phyloP scores from a whole-genome alignment of 2,329 filamentous ascomycete species.

The Sclerotinia sclerotiorum region DNA sequence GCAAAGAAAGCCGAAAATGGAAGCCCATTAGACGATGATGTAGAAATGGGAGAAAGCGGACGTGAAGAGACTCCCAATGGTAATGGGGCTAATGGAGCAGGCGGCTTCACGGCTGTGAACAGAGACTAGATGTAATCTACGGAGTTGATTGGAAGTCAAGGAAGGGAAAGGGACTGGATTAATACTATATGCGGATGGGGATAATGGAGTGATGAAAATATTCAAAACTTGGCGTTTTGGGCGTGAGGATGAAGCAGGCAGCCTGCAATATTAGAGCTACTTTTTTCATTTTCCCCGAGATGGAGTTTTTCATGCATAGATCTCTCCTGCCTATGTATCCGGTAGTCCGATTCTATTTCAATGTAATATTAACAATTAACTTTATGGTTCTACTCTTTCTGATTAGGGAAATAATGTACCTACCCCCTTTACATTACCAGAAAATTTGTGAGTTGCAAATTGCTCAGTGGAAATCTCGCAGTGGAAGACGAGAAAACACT shows the following conservation, averaged over 20 bases:
- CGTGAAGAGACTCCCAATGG: slow-evolving; percentile 30
- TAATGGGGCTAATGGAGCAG: slow-evolving; percentile 23
- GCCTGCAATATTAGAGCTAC: slow-evolving; percentile 15
- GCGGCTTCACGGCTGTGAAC: slow-evolving; percentile 40
- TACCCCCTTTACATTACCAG: neutral
- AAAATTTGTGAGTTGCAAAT: neutral
- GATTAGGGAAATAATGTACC: too few species aligned
- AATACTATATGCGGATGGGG: neutral
- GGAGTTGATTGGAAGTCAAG: slow-evolving; percentile 18
- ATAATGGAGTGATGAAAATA: slow-evolving; percentile 7
- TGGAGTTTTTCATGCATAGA: neutral
- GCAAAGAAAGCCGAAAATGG: slow-evolving; percentile 25
- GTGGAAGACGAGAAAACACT: neutral
- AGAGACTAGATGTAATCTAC: slow-evolving; percentile 23
- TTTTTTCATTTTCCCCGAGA: neutral
- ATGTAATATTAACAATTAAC: slow-evolving; percentile 16
- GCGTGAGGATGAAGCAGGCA: neutral
- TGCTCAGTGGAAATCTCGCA: neutral
- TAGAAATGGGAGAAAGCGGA: slow-evolving; percentile 41
- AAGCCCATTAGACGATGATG: slow-evolving; percentile 35
- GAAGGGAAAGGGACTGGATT: slow-evolving; percentile 14
- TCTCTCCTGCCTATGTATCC: neutral
- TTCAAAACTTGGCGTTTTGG: slow-evolving; percentile 11
- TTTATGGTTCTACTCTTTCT: neutral
- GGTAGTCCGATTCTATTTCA: neutral